Base-by-base conservation (phyloP, 164 flowering plant species). In the Paratinospora sagittata region DNA sequence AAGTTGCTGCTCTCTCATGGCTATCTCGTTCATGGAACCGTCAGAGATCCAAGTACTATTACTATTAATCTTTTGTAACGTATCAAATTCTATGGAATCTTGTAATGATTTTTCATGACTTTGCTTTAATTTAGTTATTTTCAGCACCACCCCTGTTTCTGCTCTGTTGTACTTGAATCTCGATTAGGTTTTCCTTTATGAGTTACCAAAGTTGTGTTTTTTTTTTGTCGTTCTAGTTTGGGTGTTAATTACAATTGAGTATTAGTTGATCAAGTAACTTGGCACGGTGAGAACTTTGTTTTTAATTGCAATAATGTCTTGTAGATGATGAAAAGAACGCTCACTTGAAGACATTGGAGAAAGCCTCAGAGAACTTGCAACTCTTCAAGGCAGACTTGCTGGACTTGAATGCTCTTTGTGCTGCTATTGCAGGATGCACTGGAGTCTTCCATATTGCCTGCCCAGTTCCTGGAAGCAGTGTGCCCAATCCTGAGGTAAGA, bases 391-490 rank as follows among this genome's bases (percentile, higher is more conserved):
- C 84, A 17, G 84, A 86, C 61, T 69, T 88, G 74, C 77, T 86
- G 65, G 85, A 88, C 67, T 81, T 76, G 45, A 76, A 73, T 17
- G 73, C 82, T 17, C 81, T 88, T 27, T 68, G 34, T 69, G 71
- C 79, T 21, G 87, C 88, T 57, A 78, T 88, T 36, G 39, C 33
- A n/a, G 92, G 92, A 27, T 86, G 90, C 73, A 61, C 26, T 52
- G 89, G 88, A 26, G 87, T 88, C 0, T 84, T 88, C 74, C 90
- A 88, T 76, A 79, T 81, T 27, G 92, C 92, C 43, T 66, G 84
- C 68, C 90, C 90, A 19, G 27, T 34, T 58, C 64, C 64, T n/a
- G 6, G 0, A 6, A 24, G 21, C 36, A 19, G 9, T 30, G 47
- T 69, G 10, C 17, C 63, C 21, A 33, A 69, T 58, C 72, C 72